A percentile compares a stretch with the other conserved stretches of the same genome.
Conservation (phyloP, 176 grass and related monocot genomes). For the Paspalum notatum region DNA sequence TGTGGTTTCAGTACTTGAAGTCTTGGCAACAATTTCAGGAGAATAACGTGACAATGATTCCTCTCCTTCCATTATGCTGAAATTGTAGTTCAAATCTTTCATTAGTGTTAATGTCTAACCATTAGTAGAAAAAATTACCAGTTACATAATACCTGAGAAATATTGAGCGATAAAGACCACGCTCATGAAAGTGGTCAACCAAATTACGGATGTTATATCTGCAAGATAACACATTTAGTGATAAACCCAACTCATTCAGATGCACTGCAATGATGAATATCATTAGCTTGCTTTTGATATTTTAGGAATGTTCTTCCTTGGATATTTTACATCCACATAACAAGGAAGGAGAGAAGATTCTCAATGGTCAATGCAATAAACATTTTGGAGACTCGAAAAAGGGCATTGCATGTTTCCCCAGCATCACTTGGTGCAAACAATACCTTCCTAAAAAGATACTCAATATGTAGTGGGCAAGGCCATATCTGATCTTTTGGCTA, state of each 20-base stretch:
- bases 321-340: not conserved
- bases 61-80: constrained; percentile 99
- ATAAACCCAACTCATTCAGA: constrained; percentile 7
- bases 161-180: constrained; percentile 79
- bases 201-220: constrained; percentile 81
- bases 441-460: not conserved
- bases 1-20: constrained; percentile 63
- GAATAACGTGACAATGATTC: constrained; percentile 71
- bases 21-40: constrained; percentile 79
- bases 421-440: constrained; percentile 7
- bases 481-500: not conserved
- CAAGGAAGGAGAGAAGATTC: not conserved
- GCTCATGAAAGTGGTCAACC: constrained; percentile 91
- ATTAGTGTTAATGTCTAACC: not conserved
- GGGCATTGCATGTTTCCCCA: constrained; percentile 24
- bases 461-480: constrained; percentile 12
- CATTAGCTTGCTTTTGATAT: not conserved
- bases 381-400: constrained; percentile 16
- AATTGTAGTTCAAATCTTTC: constrained; percentile 36
- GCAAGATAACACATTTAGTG: constrained; percentile 25
- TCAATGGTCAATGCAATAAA: not conserved
- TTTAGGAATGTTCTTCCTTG: constrained; percentile 11
- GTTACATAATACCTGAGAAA: constrained; percentile 80
- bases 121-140: constrained; percentile 1
- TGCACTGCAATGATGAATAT: constrained; percentile 19